Conservation (phyloP, 768 basidiomycete genomes). For the Lactarius indigo region DNA sequence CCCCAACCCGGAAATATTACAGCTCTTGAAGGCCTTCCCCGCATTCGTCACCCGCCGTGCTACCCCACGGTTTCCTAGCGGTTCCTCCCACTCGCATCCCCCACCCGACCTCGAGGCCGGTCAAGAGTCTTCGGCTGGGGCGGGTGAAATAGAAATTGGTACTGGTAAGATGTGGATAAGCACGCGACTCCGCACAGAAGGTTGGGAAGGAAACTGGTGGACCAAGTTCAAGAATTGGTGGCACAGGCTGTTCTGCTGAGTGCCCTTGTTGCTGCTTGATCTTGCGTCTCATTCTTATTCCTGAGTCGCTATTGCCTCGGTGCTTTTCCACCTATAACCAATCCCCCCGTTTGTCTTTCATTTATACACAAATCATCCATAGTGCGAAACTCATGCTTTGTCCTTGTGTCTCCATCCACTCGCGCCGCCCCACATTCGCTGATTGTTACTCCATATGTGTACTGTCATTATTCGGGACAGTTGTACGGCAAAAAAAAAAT, state of each 20-base stretch:
- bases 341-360: conserved; percentile 5
- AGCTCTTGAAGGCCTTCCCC: conserved; percentile 72
- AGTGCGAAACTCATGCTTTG: conserved; percentile 16
- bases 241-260: conserved; percentile 70
- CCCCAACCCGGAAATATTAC: conserved; percentile 65
- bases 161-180: conserved; percentile 86
- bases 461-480: conserved; percentile 25
- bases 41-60: conserved; percentile 64
- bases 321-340: not conserved
- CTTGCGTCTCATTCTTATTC: conserved; percentile 5
- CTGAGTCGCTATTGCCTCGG: conserved; percentile 2
- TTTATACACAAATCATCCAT: conserved; percentile 8
- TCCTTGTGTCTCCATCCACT: conserved; percentile 6
- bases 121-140: conserved; percentile 50
- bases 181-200: conserved; percentile 50
- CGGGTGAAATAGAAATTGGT: conserved; percentile 62
- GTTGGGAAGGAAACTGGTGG: conserved; percentile 80
- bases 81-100: conserved; percentile 33
- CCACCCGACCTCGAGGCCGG: conserved; percentile 68
- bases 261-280: not conserved
- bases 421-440: conserved; percentile 1
- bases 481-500: conserved; percentile 15
- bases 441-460: conserved; percentile 29
- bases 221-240: conserved; percentile 76
- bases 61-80: conserved; percentile 65